Conservation (phyloP, 257 asterid genomes). For the Linaria vulgaris region DNA sequence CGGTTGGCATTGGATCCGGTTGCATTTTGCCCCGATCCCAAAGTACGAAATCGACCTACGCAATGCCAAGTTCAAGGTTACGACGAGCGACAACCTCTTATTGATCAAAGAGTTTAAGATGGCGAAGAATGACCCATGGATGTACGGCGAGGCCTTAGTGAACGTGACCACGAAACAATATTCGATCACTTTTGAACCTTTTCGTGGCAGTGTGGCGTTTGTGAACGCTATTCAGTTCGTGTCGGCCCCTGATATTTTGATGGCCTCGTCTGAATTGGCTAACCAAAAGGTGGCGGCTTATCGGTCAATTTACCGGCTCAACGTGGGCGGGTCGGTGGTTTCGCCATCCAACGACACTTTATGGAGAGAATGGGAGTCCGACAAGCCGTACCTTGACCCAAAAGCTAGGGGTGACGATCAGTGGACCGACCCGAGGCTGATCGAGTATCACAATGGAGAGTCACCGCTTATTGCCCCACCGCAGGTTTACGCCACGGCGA, state of each 20-base stretch:
- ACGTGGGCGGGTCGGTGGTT: constrained; percentile 52
- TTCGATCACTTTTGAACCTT: constrained; percentile 38
- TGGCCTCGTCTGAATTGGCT: too few species aligned
- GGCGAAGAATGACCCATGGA: constrained; percentile 14
- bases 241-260: constrained; percentile 44
- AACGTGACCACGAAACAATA: constrained; percentile 42
- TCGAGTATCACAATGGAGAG: constrained; percentile 64
- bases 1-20: constrained; percentile 87
- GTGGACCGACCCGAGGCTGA: constrained; percentile 47
- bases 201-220: constrained; percentile 43
- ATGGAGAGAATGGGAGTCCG: constrained; percentile 56
- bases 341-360: constrained; percentile 50
- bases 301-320: constrained; percentile 48
- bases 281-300: constrained; percentile 26
- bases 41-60: constrained; percentile 41
- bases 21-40: constrained; percentile 55
- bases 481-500: constrained; percentile 69
- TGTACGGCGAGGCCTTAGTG: constrained; percentile 39
- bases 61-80: constrained; percentile 38
- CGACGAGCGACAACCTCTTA: constrained; percentile 35
- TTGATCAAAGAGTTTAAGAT: constrained; percentile 33
- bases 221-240: constrained; percentile 53
- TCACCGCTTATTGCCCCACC: constrained; percentile 90
- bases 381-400: constrained; percentile 52
- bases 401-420: constrained; percentile 37